Base-by-base conservation (phyloP, 2,329 filamentous ascomycete genomes). In the Cercospora sp. region DNA sequence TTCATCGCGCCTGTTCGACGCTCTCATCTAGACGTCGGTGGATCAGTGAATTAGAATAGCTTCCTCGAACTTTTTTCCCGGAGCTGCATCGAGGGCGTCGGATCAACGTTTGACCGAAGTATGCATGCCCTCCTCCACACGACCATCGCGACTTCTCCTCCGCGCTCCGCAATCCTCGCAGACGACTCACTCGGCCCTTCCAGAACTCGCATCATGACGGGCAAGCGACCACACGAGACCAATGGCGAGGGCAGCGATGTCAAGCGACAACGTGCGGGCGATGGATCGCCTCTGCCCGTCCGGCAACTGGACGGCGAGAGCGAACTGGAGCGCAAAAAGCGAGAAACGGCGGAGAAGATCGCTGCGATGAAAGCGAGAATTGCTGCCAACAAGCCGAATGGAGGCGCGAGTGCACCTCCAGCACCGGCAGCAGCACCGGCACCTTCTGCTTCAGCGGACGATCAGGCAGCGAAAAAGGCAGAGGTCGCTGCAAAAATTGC, bases 191-290 rank as follows among this genome's bases (percentile, higher is more conserved):
- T 16, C 39, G 30, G 31, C 7, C 26, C 36, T 26, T 23, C 51
- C 39, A 23, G 3, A 5, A 33, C 60, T 20, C 53, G 60, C 26
- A 71, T 7, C 8, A 75, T 73, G 72, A 77, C 76, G 30, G 81
- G 81, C 65, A 84, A 84, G 73, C 80, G 82, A 63, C 80, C 81
- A 1, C 72, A 79, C 66, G 73, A 74, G 12, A 76, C 79, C 10
- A 80, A 78, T 53, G 77, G 75, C 69, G 77, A 78, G 36, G 75
- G 77, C 1, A 77, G 77, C 63, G 81, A 79, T 72, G 67, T 74
- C 55, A 84, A 84, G 73, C 77, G 80, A 45, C 70, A 79, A 26
- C 78, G 78, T 55, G 78, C 77, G n/a, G 76, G 77, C 65, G 73
- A 79, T 68, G 76, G 77, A 60, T 79, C 77, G 10, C 78, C 79